A percentile compares a stretch with the other conserved stretches of the same genome.
Conservation (phyloP, 225 moss, liverwort and hornwort species). For the Polytrichum commune region DNA sequence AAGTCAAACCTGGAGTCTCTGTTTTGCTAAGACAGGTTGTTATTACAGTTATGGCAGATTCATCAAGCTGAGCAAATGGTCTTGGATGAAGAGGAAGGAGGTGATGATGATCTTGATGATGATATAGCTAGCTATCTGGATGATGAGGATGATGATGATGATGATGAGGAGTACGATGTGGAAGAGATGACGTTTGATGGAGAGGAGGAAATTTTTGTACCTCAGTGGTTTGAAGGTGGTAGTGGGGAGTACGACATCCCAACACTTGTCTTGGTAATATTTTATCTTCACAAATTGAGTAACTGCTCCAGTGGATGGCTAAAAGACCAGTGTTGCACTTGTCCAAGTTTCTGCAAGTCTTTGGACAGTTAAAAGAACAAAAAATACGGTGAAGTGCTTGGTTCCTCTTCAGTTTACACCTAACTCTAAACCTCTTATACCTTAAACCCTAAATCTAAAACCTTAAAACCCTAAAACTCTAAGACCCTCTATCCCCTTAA, state of each 20-base stretch:
- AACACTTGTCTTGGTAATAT: constrained; percentile 77
- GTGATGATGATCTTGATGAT: constrained; percentile 10
- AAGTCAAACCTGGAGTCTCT: neutral
- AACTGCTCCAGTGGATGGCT: too few relatives aligned
- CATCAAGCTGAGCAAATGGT: constrained; percentile 95
- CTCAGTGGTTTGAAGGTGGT: constrained; percentile 56
- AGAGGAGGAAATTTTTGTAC: constrained; percentile 58
- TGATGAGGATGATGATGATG: constrained; percentile 38
- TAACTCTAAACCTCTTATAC: too few relatives aligned
- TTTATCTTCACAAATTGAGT: neutral
- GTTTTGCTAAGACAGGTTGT: constrained; percentile 18
- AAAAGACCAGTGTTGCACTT: too few relatives aligned
- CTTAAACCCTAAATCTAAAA: too few relatives aligned
- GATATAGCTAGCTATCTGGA: constrained; percentile 34
- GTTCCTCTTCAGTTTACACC: too few relatives aligned
- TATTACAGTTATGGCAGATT: constrained; percentile 73
- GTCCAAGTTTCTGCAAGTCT: too few relatives aligned
- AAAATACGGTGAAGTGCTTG: too few relatives aligned
- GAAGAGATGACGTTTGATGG: constrained; percentile 27
- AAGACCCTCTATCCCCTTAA: too few relatives aligned
- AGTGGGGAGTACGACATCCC: constrained; percentile 54
- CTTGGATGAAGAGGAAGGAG: constrained; percentile 74
- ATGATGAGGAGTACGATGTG: constrained; percentile 46
- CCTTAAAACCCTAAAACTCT: too few relatives aligned
- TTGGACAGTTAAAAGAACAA: too few relatives aligned